Base-by-base conservation (phyloP, 164 flowering plant genomes). In the Akebia trifoliata region DNA sequence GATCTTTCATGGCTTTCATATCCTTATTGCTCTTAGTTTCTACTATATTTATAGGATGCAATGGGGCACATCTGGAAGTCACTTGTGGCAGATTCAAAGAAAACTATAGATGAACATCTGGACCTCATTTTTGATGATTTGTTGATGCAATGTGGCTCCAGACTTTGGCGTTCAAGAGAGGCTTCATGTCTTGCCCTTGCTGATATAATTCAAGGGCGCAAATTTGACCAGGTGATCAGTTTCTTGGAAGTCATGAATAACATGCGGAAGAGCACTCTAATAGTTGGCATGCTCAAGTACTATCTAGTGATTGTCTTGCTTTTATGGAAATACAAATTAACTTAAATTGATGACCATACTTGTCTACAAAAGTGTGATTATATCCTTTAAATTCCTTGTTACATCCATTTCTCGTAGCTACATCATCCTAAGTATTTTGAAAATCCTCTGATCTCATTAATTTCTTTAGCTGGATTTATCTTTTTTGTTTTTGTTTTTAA, bases 111-210 rank as follows among this genome's bases (percentile, higher is more conserved):
- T 74, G 95, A 87, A 38, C 73, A 87, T 66, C 70, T 87, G 60
- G 95, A 87, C 59, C 76, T 73, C 38, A 83, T 93, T 60, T 48
- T 93, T 54, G 90, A 86, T 62, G 99, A 93, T 76, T 69, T 93
- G 29, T 59, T 93, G 64, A 28, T 49, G 20, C 97, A 93, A 75
- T 77, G 89, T 72, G 99, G 93, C 39, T 86, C 97, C 56, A 78
- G 99, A 77, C 88, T 90, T 64, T 93, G 99, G 99, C 96, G 96
- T 37, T 85, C 97, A 12, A 89, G 96, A 36, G 95, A 90, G 76
- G 85, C 96, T 61, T 93, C 99, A 26, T 93, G 97, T 74, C 83
- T 81, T 72, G 97, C 99, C 60, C 85, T 93, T 76, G 87, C 95
- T 15, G 99, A 93, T 76, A 73, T 87, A 53, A 80, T 90, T 45